These are phyloP conservation scores for Russula ochroleuca DNA, from an alignment of 768 basidiomycete species.

Conservation along the genomic window DNA sequence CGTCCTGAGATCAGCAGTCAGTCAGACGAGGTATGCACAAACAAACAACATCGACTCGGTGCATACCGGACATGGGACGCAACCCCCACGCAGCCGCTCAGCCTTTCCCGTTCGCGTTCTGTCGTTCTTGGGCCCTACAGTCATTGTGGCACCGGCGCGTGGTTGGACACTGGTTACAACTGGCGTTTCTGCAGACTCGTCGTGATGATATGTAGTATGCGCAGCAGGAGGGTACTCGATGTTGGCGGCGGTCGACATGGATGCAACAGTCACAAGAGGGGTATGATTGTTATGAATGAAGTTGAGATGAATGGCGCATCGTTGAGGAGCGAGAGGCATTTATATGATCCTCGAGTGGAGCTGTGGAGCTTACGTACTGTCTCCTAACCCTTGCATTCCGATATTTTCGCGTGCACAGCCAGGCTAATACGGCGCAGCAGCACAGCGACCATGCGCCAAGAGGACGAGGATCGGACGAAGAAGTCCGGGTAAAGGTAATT, in stretches of 20 bases:
- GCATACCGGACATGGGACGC: conserved; percentile 23
- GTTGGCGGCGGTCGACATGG: conserved; percentile 15
- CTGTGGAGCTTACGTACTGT: neutral
- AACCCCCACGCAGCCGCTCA: conserved; percentile 22
- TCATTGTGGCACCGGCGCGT: conserved; percentile 6
- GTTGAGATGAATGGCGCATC: neutral
- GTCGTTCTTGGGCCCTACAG: neutral
- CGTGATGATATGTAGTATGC: neutral
- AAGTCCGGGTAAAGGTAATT: neutral
- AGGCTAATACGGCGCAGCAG: neutral
- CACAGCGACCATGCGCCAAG: neutral
- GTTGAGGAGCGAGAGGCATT: neutral
- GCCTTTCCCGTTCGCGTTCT: conserved; percentile 9
- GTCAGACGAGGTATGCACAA: too few species aligned
- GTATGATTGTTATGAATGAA: neutral
- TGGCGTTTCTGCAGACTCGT: conserved; percentile 2
- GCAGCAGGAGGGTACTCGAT: conserved; percentile 23
- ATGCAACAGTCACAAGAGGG: neutral
- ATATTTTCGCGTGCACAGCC: too few species aligned
- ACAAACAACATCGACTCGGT: neutral
- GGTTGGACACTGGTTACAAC: conserved; percentile 19
- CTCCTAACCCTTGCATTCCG: neutral
- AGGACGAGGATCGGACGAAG: neutral
- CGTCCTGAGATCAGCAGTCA: conserved; percentile 8
- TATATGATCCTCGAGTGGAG: neutral